Evolutionary conservation across 2,329 filamentous ascomycete genomes (phyloP), one percentile per base, ranked within the genome.

Genomic region (Colletotrichum lupini): DNA sequence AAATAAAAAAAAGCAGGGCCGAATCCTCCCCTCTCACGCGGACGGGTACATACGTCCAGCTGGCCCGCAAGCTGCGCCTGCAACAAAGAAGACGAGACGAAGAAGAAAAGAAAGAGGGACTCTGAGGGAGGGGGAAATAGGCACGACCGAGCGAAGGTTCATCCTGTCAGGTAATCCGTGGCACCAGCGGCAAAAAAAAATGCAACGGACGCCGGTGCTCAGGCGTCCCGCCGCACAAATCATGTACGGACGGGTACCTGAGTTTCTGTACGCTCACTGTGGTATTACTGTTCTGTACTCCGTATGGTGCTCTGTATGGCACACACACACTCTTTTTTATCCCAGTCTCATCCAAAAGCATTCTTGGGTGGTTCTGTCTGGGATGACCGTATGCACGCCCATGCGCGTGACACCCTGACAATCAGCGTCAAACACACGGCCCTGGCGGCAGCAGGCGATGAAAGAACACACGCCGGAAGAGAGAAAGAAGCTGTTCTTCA

Each of bases 201-300:
- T 67, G 69, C 35, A 72, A 65, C 70, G 59, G 70, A 70, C 46
- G 67, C 55, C 35, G 60, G 70, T 73, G 66, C 60, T 67, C 67
- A 56, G 65, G 66, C 42, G 65, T 64, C 64, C 16, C 28, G 62
- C 32, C 52, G 32, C n/a, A 32, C 67, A 35, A 42, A 42, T 42
- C 37, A 42, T 49, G 42, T 49, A 49, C 42, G 6, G 42, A 9
- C 24, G 63, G 66, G 66, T 73, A 69, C 70, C 59, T 64, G 66
- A 58, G 22, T 65, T 64, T 35, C 49, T 55, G 30, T 30, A 59
- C 19, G 52, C 32, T n/a, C 46, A 16, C 24, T 46, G 16, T 53
- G 60, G 37, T 16, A 42, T 16, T 42, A 42, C 16, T 49, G 19
- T 49, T 42, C 12, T 42, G 42, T 49, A 49, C 22, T 22, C 22